Base-by-base conservation (phyloP, 2,329 filamentous ascomycete species). In the Phialophora tarda region DNA sequence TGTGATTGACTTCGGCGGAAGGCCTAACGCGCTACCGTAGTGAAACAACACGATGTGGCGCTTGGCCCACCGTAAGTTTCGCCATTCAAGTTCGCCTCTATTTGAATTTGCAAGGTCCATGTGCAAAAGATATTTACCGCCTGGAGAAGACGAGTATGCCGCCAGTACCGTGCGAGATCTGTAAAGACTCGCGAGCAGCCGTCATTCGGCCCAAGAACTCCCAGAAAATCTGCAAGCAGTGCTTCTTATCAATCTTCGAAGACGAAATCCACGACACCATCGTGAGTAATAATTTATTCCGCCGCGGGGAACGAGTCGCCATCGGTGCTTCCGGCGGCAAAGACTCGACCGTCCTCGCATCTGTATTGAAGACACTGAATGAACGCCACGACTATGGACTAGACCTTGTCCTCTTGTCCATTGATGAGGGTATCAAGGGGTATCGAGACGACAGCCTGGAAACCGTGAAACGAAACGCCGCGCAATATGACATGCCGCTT, bases 261-360 rank as follows among this genome's bases (percentile, higher is more conserved):
- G 87, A 91, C 69, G 95, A 99, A 82, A 88, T 97, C 56, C 93
- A 98, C 77, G 90, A 96, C 75, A 98, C 95, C 4, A 96, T 99
- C 74, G 88, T 85, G 28, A 87, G 89, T 1, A 92, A 91, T 21
- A 81, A 84, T n/a, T 86, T 99, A 17, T 99, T 99, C 79, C 82
- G 83, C 53, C 88, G 85, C 1, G 94, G 94, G 65, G 95, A 99
- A 77, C 88, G 86, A 67, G 86, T 99, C 47, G 96, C 95, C 7
- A 97, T 99, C 74, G 96, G 95, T 51, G 95, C 96, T 57, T 97
- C 93, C 1, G 95, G 95, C 63, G 95, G 95, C 73, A 99, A 99
- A 80, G 95, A 99, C 78, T 97, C 93, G 60, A 99, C 95, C 0
- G 95, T 99, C 0, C 84, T 99, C 11, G 95, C 95, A 4, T 96